Conservation (phyloP, 1,284 basidiomycete genomes). For the Apiotrichum sp. region DNA sequence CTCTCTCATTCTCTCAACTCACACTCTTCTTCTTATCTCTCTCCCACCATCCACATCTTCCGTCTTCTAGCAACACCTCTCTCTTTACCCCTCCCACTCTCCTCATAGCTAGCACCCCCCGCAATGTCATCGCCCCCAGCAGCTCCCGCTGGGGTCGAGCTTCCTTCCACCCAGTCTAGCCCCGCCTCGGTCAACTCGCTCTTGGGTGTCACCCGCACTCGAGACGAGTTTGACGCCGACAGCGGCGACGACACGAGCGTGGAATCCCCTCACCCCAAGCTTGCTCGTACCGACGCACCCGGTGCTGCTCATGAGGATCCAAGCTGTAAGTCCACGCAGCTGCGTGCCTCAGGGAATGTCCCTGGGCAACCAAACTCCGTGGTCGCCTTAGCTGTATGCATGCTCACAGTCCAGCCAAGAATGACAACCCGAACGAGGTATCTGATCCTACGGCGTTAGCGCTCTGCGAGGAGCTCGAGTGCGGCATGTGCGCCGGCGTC, state of each 20-base stretch:
- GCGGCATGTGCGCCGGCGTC: constrained; percentile 23
- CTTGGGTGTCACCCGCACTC: constrained; percentile 5
- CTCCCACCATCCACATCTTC: neutral
- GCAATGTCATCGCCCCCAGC: neutral
- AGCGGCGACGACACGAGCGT: constrained; percentile 2
- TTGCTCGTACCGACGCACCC: constrained; percentile 4
- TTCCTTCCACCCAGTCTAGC: neutral
- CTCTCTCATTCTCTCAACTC: neutral
- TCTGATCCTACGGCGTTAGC: neutral
- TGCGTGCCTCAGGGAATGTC: no score
- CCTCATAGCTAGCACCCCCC: neutral
- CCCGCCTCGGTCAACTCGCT: neutral
- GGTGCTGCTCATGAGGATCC: neutral
- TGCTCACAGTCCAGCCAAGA: neutral
- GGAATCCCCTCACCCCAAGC: constrained; percentile 6
- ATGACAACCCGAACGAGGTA: neutral
- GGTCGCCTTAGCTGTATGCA: neutral
- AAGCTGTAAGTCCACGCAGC: no score
- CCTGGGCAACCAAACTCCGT: no score
- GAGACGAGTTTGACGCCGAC: constrained; percentile 12
- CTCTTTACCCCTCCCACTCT: neutral
- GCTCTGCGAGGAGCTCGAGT: constrained; percentile 20
- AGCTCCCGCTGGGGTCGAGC: neutral
- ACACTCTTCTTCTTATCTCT: neutral
- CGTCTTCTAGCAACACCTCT: constrained; percentile 3